These are phyloP conservation scores for Lachancea sp. DNA, from an alignment of 805 yeast species.

Conservation along the genomic window DNA sequence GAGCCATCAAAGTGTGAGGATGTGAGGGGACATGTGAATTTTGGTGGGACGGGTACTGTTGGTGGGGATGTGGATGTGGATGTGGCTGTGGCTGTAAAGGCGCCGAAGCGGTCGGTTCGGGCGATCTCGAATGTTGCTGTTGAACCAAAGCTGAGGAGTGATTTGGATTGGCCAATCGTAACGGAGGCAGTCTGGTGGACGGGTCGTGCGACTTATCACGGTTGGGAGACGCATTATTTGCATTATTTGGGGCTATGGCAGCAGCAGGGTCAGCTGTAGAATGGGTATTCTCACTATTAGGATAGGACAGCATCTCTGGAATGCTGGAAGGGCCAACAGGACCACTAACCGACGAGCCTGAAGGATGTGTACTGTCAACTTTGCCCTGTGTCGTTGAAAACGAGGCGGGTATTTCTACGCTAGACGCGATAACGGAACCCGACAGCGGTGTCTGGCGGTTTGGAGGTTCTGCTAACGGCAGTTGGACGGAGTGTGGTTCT, in stretches of 20 bases:
- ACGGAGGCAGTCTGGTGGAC: constrained; percentile 47
- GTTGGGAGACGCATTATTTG: too few species aligned
- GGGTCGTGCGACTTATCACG: constrained; percentile 51
- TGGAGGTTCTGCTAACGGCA: constrained; percentile 17
- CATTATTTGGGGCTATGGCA: too few species aligned
- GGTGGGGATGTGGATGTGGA: constrained; percentile 1
- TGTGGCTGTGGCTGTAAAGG: neutral
- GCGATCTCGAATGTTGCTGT: neutral
- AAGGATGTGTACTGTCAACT: too few species aligned
- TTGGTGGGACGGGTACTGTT: neutral
- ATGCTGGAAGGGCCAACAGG: neutral
- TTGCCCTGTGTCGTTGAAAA: too few species aligned
- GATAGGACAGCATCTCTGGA: too few species aligned
- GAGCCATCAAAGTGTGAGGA: constrained; percentile 2
- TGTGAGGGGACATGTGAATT: neutral
- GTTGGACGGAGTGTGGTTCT: constrained; percentile 9
- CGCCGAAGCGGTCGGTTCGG: neutral
- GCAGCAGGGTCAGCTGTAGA: too few species aligned
- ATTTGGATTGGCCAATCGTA: constrained; percentile 8
- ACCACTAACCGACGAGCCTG: too few species aligned
- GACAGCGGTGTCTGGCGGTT: too few species aligned
- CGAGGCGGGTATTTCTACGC: too few species aligned
- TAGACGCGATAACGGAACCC: too few species aligned
- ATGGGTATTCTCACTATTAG: too few species aligned
- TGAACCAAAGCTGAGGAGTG: neutral